Evolutionary conservation across 2,329 filamentous ascomycete genomes (phyloP).

Genomic region (Phialemonium atrogriseum): DNA sequence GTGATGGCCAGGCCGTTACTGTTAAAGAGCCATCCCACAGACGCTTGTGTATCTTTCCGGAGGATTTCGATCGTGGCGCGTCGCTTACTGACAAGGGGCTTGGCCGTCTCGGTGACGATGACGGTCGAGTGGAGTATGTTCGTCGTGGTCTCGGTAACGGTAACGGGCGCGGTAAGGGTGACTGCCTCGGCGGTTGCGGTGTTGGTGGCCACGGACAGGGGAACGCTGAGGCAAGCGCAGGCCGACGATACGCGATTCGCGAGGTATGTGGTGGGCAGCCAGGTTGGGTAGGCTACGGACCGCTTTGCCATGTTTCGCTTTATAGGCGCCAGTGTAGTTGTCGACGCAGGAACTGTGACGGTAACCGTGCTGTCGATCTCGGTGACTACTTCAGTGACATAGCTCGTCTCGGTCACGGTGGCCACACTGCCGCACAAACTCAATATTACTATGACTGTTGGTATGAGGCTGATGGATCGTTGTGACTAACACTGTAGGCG

Average conservation of each 20-base stretch:
- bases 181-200: slow-evolving; percentile 5
- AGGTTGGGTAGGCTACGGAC: slow-evolving; percentile 6
- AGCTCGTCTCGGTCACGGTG: slow-evolving; percentile 7
- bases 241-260: slow-evolving; percentile 5
- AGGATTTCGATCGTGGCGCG: slow-evolving; percentile 6
- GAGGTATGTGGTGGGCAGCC: slow-evolving; percentile 7
- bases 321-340: not conserved
- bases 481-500: slow-evolving; percentile 5
- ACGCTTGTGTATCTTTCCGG: slow-evolving; percentile 3
- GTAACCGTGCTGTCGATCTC: slow-evolving; percentile 4
- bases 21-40: slow-evolving; percentile 5
- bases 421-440: not conserved
- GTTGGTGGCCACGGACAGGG: slow-evolving; percentile 4
- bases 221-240: slow-evolving; percentile 7
- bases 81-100: not conserved
- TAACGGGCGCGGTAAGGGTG: slow-evolving; percentile 5
- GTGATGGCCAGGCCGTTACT: slow-evolving; percentile 6
- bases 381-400: slow-evolving; percentile 5
- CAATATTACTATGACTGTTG: not conserved
- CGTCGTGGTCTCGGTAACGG: slow-evolving; percentile 6
- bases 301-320: slow-evolving; percentile 5
- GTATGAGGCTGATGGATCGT: not conserved
- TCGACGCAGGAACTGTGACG: slow-evolving; percentile 5
- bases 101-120: slow-evolving; percentile 6
- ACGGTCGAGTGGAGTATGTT: slow-evolving; percentile 4